phyloP scores from a whole-genome alignment of 805 yeast species.

The Myxozyma monticola region DNA sequence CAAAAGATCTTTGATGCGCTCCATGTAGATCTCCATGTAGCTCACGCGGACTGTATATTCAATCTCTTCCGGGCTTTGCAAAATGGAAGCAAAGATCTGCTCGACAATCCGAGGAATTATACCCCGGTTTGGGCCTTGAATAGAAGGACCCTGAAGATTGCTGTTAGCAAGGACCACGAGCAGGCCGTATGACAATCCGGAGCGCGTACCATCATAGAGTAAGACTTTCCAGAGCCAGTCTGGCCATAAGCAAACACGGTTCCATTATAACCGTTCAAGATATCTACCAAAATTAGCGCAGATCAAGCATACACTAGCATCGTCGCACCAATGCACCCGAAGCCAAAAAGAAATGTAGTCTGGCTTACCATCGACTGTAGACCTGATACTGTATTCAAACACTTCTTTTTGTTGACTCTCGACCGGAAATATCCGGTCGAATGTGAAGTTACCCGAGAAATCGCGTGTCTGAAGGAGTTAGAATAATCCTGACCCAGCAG shows the following conservation, averaged over 20 bases:
- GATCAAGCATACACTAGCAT: too few relatives aligned
- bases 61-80: slow-evolving; percentile 47
- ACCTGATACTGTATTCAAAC: slow-evolving; percentile 57
- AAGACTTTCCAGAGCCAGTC: slow-evolving; percentile 74
- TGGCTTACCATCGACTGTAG: slow-evolving; percentile 53
- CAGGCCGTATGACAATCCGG: not conserved
- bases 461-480: slow-evolving; percentile 20
- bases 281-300: slow-evolving; percentile 43
- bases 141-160: slow-evolving; percentile 46
- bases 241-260: slow-evolving; percentile 79
- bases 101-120: slow-evolving; percentile 72
- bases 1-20: slow-evolving; percentile 69
- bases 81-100: slow-evolving; percentile 58
- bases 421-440: slow-evolving; percentile 63
- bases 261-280: slow-evolving; percentile 74
- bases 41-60: slow-evolving; percentile 70
- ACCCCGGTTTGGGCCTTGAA: slow-evolving; percentile 52
- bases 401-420: slow-evolving; percentile 55
- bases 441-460: slow-evolving; percentile 47
- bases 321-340: too few relatives aligned
- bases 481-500: not conserved
- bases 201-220: slow-evolving; percentile 57
- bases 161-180: too few relatives aligned
- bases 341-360: not conserved
- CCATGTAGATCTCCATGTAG: slow-evolving; percentile 80